A percentile compares a stretch with the other conserved stretches of the same genome.
Conservation (phyloP, 2,329 filamentous ascomycete species). For the Gaeumannomyces tritici region DNA sequence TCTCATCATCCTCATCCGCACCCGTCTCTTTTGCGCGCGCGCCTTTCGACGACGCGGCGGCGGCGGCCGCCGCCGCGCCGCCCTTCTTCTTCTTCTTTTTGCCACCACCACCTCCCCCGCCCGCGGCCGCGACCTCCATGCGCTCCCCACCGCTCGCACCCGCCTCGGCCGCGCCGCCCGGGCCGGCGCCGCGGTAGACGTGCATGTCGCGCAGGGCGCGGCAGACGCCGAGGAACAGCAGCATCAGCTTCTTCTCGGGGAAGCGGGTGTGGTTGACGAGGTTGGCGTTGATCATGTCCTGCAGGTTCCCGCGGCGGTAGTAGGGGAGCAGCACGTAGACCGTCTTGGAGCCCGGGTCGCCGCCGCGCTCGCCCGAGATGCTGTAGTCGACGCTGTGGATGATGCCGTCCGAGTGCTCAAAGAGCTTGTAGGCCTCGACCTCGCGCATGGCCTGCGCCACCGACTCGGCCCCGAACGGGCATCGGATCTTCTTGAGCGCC, state of each 20-base stretch:
- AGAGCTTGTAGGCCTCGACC: conserved; percentile 92
- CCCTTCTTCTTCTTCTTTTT: conserved; percentile 15
- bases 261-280: conserved; percentile 89
- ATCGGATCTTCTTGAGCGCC: conserved; percentile 97
- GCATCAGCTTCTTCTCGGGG: conserved; percentile 79
- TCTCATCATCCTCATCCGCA: conserved; percentile 56
- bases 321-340: conserved; percentile 96
- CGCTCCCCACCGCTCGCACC: conserved; percentile 24
- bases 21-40: conserved; percentile 23
- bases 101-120: conserved; percentile 21
- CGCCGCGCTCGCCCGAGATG: conserved; percentile 61
- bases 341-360: conserved; percentile 63
- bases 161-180: conserved; percentile 8
- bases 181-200: conserved; percentile 55
- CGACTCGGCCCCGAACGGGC: conserved; percentile 93
- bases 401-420: conserved; percentile 73
- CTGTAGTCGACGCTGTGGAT: conserved; percentile 78
- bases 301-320: conserved; percentile 88
- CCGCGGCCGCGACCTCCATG: conserved; percentile 40
- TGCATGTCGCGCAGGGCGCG: conserved; percentile 85
- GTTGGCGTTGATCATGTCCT: conserved; percentile 98
- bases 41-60: conserved; percentile 12
- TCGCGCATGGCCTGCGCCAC: conserved; percentile 92
- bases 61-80: conserved; percentile 17
- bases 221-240: conserved; percentile 85